A percentile compares a stretch with the other conserved stretches of the same genome.
These are phyloP conservation scores for Naumovozyma castellii DNA, from an alignment of 805 yeast genomes.

Conservation along the genomic window DNA sequence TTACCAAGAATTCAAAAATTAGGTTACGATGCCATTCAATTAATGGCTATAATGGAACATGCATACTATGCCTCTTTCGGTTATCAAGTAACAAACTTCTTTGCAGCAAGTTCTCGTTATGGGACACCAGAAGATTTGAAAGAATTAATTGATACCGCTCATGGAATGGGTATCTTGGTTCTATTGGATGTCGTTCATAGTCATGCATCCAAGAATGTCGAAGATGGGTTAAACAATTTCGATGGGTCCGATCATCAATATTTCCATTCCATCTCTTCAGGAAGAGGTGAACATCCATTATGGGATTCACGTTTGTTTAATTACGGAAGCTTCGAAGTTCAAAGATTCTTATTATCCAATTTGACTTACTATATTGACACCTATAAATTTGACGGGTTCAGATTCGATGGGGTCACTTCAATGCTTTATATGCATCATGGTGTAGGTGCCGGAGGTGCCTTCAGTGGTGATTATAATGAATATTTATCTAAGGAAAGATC, in stretches of 20 bases:
- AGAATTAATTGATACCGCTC: slow-evolving; percentile 86
- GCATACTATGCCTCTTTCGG: slow-evolving; percentile 98
- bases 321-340: slow-evolving; percentile 84
- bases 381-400: slow-evolving; percentile 84
- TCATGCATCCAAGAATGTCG: slow-evolving; percentile 89
- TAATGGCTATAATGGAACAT: slow-evolving; percentile 98
- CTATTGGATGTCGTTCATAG: slow-evolving; percentile 90
- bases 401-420: slow-evolving; percentile 94
- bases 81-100: slow-evolving; percentile 90
- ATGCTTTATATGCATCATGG: slow-evolving; percentile 93
- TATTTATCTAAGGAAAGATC: slow-evolving; percentile 60
- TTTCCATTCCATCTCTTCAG: slow-evolving; percentile 70
- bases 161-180: slow-evolving; percentile 75
- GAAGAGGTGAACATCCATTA: slow-evolving; percentile 75
- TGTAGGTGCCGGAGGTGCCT: slow-evolving; percentile 68
- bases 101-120: slow-evolving; percentile 79
- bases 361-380: slow-evolving; percentile 75
- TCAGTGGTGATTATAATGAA: slow-evolving; percentile 88
- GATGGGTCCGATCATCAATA: slow-evolving; percentile 94
- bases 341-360: slow-evolving; percentile 76
- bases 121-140: slow-evolving; percentile 95
- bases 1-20: slow-evolving; percentile 77
- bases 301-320: slow-evolving; percentile 97
- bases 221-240: slow-evolving; percentile 85
- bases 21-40: slow-evolving; percentile 87